A percentile compares a stretch with the other conserved stretches of the same genome.
phyloP scores from a whole-genome alignment of 768 basidiomycete species.

The Hygrophorus russula region DNA sequence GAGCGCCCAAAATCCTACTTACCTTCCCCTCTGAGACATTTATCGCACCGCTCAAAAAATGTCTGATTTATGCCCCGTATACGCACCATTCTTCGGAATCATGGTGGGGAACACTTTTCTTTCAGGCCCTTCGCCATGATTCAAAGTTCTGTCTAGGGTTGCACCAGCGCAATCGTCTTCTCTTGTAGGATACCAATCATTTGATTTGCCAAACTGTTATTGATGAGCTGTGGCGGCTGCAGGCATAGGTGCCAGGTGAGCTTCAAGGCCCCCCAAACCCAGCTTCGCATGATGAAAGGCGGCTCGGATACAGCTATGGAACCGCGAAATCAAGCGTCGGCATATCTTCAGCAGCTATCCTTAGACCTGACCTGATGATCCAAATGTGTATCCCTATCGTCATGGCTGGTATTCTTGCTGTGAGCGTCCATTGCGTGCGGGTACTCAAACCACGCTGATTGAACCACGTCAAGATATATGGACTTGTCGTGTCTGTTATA shows the following conservation, averaged over 20 bases:
- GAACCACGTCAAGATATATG: conserved; percentile 38
- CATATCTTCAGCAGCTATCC: neutral
- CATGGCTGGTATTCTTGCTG: conserved; percentile 97
- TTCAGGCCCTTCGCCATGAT: neutral
- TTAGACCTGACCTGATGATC: neutral
- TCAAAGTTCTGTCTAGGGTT: neutral
- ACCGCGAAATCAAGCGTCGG: neutral
- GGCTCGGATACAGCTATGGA: neutral
- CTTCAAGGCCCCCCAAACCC: neutral
- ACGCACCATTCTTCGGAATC: neutral
- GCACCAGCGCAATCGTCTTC: conserved; percentile 1
- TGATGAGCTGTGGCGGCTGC: neutral
- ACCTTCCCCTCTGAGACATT: no score
- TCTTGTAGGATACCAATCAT: neutral
- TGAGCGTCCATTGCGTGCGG: conserved; percentile 18
- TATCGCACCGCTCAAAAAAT: neutral
- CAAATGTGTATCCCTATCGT: conserved; percentile 79
- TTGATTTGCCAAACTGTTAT: neutral
- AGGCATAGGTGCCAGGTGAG: conserved; percentile 1
- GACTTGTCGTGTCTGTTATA: conserved; percentile 88
- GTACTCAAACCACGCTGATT: neutral
- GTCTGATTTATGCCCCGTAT: neutral
- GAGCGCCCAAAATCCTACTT: no score
- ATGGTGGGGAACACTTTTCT: neutral
- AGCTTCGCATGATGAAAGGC: neutral